phyloP scores from a whole-genome alignment of 2,329 filamentous ascomycete genomes.

The Arthrobotrys iridis region DNA sequence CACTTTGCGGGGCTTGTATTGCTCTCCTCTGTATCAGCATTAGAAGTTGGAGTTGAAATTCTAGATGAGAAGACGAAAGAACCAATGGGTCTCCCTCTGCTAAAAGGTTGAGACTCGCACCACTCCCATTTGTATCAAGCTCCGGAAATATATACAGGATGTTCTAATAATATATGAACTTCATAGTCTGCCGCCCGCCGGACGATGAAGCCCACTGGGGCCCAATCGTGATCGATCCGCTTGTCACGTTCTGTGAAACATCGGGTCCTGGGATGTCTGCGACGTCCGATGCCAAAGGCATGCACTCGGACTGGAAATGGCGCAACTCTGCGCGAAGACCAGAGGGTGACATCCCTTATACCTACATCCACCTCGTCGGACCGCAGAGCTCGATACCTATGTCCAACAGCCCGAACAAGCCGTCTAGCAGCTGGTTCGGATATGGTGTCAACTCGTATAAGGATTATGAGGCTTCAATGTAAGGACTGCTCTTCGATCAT shows the following conservation, averaged over 20 bases:
- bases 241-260: not conserved
- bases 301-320: conserved; percentile 28
- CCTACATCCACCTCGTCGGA: conserved; percentile 29
- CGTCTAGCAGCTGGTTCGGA: conserved; percentile 27
- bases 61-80: conserved; percentile 31
- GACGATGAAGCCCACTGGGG: conserved; percentile 31
- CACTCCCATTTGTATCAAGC: no score
- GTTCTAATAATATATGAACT: not conserved
- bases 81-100: conserved; percentile 7
- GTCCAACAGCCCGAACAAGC: conserved; percentile 28
- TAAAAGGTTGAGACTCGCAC: conserved; percentile 3
- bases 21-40: conserved; percentile 6
- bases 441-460: conserved; percentile 19
- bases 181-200: conserved; percentile 38
- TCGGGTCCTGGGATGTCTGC: not conserved
- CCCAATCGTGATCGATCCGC: conserved; percentile 27
- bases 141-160: no score
- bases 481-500: not conserved
- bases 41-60: conserved; percentile 23
- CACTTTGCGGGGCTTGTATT: not conserved
- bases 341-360: not conserved
- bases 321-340: conserved; percentile 1
- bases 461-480: conserved; percentile 38
- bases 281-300: conserved; percentile 2
- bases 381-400: conserved; percentile 17